Percentiles rank a stretch among this genome's conserved stretches.
Conservation (phyloP, 352 stramenopile species). For the Globisporangium iwayamae region DNA sequence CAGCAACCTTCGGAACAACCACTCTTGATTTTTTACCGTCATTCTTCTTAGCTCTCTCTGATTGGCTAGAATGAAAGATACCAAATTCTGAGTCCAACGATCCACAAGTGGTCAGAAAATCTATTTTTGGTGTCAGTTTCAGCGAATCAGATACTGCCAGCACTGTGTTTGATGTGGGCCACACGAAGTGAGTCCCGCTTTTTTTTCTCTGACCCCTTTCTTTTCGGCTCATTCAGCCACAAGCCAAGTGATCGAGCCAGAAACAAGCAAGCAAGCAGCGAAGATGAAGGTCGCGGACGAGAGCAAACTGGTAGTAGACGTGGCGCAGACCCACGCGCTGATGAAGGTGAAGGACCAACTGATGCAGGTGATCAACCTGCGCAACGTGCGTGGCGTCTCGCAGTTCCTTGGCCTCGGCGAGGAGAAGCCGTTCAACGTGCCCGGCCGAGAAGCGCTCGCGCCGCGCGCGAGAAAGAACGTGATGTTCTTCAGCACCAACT, state of each 20-base stretch:
- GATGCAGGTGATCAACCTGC: constrained; percentile 57
- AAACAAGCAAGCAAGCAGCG: constrained; percentile 14
- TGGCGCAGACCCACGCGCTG: constrained; percentile 53
- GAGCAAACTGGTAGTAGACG: constrained; percentile 58
- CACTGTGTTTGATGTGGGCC: neutral
- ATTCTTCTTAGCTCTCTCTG: neutral
- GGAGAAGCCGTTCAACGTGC: constrained; percentile 85
- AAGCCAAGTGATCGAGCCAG: neutral
- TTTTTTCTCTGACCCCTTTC: neutral
- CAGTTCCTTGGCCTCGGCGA: constrained; percentile 83
- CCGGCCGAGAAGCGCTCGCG: constrained; percentile 54
- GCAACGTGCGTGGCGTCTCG: constrained; percentile 75
- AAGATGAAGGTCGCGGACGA: constrained; percentile 66
- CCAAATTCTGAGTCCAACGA: constrained; percentile 10
- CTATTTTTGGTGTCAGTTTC: constrained; percentile 28
- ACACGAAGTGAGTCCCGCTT: neutral
- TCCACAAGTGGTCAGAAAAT: constrained; percentile 20
- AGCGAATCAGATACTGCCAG: constrained; percentile 31
- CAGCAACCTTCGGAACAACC: neutral
- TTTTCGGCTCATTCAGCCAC: constrained; percentile 11
- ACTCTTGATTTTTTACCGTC: neutral
- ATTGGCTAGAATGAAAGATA: constrained; percentile 7
- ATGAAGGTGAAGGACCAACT: constrained; percentile 68
- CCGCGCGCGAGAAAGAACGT: constrained; percentile 74
- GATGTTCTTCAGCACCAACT: constrained; percentile 84